phyloP scores from a whole-genome alignment of 1,139 yeast genomes.

The Martiniozyma asiatica region DNA sequence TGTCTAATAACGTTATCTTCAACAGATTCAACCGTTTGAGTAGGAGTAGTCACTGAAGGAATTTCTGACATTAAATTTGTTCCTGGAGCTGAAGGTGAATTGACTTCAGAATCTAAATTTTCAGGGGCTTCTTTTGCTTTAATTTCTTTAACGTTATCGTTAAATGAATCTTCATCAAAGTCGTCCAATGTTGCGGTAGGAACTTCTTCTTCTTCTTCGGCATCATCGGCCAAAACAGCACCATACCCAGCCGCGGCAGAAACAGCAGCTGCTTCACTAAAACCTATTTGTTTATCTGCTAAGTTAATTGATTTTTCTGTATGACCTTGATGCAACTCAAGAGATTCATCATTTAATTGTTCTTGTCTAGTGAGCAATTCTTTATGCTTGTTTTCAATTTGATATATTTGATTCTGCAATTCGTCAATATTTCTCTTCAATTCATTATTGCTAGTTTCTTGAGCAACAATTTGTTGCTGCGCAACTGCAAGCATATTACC shows the following conservation, averaged over 20 bases:
- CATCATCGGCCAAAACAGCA: slow-evolving; percentile 11
- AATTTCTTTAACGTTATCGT: slow-evolving; percentile 2
- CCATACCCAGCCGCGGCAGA: slow-evolving; percentile 20
- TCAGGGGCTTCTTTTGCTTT: neutral
- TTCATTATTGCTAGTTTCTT: slow-evolving; percentile 32
- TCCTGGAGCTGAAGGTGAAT: neutral
- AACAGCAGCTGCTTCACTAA: slow-evolving; percentile 18
- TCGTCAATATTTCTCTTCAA: slow-evolving; percentile 39
- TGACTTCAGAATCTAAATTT: slow-evolving; percentile 11
- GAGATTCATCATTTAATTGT: slow-evolving; percentile 28
- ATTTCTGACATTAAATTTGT: neutral
- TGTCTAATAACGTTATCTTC: slow-evolving; percentile 18
- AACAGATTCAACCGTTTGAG: slow-evolving; percentile 28
- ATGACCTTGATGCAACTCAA: slow-evolving; percentile 24
- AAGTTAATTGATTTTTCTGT: slow-evolving; percentile 22
- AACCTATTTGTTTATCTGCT: slow-evolving; percentile 22
- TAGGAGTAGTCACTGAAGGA: slow-evolving; percentile 17
- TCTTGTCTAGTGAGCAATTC: slow-evolving; percentile 14
- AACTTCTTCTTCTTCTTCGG: slow-evolving; percentile 15
- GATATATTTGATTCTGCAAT: slow-evolving; percentile 28
- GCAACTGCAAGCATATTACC: slow-evolving; percentile 53
- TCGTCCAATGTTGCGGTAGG: slow-evolving; percentile 24
- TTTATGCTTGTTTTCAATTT: slow-evolving; percentile 26
- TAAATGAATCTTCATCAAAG: slow-evolving; percentile 20
- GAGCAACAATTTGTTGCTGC: slow-evolving; percentile 56